Evolutionary conservation across 345 rosid genomes (phyloP).

Genomic region (Rubroshorea leprosula): DNA sequence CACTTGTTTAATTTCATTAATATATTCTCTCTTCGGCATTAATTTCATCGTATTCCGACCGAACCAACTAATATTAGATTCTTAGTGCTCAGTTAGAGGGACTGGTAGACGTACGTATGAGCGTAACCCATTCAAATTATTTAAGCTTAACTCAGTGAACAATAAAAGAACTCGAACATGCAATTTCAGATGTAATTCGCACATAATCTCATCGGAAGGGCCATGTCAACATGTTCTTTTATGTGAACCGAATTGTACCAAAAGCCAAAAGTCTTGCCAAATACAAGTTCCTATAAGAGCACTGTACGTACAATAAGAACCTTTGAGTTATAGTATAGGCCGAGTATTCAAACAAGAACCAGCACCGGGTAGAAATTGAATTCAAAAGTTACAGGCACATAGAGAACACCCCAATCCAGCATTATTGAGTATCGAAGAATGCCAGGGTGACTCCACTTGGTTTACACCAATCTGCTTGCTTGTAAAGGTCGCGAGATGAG

Average conservation of each 20-base stretch:
- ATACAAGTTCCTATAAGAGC: background rate
- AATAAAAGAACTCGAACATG: no score
- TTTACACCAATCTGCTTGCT: background rate
- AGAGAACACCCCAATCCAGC: background rate
- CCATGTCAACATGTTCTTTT: no score
- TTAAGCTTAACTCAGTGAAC: no score
- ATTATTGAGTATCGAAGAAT: background rate
- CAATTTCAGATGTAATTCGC: no score
- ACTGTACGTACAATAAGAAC: background rate
- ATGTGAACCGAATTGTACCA: background rate
- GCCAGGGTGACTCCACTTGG: conserved; percentile 2
- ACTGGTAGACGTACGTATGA: no score
- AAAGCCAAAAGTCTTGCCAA: background rate
- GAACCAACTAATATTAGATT: no score
- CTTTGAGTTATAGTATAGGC: background rate
- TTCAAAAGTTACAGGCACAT: background rate
- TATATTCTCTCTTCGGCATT: no score
- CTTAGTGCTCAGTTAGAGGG: no score
- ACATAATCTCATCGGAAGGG: no score
- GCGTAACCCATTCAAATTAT: no score
- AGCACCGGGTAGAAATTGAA: background rate
- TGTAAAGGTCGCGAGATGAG: background rate
- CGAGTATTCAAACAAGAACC: background rate
- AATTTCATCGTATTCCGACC: no score
- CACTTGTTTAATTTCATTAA: no score